Evolutionary conservation across 345 rosid genomes (phyloP).

Genomic region (Abelmoschus esculentus): DNA sequence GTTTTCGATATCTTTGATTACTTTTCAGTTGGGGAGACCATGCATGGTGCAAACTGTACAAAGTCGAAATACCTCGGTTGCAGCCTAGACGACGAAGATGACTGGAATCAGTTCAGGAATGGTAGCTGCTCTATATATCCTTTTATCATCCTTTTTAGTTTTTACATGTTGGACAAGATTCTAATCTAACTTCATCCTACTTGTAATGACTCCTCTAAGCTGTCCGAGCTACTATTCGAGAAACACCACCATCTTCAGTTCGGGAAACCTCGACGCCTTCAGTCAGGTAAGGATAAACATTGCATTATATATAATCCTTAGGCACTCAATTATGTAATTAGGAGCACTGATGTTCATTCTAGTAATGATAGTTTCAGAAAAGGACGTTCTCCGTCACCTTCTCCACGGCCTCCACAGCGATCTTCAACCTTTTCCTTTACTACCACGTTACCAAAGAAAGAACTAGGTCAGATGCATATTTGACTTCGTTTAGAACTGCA

Average conservation of each 20-base stretch:
- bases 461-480: slow-evolving; percentile 35
- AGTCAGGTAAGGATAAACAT: slow-evolving; percentile 32
- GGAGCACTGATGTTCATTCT: not conserved
- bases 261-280: slow-evolving; percentile 49
- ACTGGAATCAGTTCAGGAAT: slow-evolving; percentile 61
- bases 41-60: slow-evolving; percentile 42
- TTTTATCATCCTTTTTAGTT: not conserved
- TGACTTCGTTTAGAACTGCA: not conserved
- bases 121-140: slow-evolving; percentile 29
- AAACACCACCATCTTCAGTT: slow-evolving; percentile 45
- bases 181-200: slow-evolving; percentile 18
- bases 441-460: slow-evolving; percentile 51
- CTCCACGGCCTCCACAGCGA: slow-evolving; percentile 50
- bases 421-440: slow-evolving; percentile 75
- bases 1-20: slow-evolving; percentile 1
- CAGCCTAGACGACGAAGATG: slow-evolving; percentile 66
- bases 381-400: slow-evolving; percentile 60
- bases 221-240: slow-evolving; percentile 66
- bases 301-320: not conserved
- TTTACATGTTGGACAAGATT: not conserved
- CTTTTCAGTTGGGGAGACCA: slow-evolving; percentile 73
- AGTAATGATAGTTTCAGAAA: slow-evolving; percentile 32
- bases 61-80: slow-evolving; percentile 51
- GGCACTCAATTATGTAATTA: not conserved
- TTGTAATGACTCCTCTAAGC: slow-evolving; percentile 31